Evolutionary conservation across 2,329 filamentous ascomycete genomes (phyloP).

Genomic region (Xylariales sp.): DNA sequence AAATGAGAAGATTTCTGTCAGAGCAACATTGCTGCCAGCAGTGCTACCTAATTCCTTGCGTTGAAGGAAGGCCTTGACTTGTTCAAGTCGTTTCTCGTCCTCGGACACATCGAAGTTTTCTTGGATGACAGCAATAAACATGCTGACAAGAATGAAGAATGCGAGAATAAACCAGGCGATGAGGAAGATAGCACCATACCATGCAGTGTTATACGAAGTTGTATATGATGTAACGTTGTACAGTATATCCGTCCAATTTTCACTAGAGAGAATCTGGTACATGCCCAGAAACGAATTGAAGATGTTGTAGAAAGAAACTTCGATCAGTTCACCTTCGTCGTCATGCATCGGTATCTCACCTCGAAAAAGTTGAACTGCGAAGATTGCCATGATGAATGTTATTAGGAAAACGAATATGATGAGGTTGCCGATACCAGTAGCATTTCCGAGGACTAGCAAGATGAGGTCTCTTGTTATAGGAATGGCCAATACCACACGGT

Average conservation of each 20-base stretch:
- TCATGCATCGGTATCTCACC: slow-evolving; percentile 80
- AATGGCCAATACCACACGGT: slow-evolving; percentile 90
- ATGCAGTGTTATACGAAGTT: slow-evolving; percentile 75
- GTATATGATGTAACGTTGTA: slow-evolving; percentile 83
- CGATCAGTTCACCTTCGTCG: slow-evolving; percentile 68
- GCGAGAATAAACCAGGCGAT: slow-evolving; percentile 96
- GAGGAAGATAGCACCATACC: slow-evolving; percentile 92
- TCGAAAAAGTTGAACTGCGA: slow-evolving; percentile 92
- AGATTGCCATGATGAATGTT: slow-evolving; percentile 92
- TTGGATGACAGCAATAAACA: slow-evolving; percentile 99
- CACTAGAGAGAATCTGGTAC: slow-evolving; percentile 96
- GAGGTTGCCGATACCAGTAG: slow-evolving; percentile 89
- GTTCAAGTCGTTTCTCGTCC: slow-evolving; percentile 95
- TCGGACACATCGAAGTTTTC: slow-evolving; percentile 99
- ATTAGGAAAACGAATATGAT: slow-evolving; percentile 97
- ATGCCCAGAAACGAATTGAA: slow-evolving; percentile 97
- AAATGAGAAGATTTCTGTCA: slow-evolving; percentile 77
- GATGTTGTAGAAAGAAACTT: slow-evolving; percentile 86
- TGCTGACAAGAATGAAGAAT: slow-evolving; percentile 96
- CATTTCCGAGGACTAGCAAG: slow-evolving; percentile 87
- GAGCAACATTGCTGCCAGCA: slow-evolving; percentile 77
- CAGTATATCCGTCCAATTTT: slow-evolving; percentile 92
- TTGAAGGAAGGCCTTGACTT: slow-evolving; percentile 94
- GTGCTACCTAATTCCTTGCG: slow-evolving; percentile 83
- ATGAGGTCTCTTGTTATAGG: slow-evolving; percentile 90